A percentile compares a stretch with the other conserved stretches of the same genome.
Conservation (phyloP, 2,329 filamentous ascomycete species). For the Byssochlamys sp. region DNA sequence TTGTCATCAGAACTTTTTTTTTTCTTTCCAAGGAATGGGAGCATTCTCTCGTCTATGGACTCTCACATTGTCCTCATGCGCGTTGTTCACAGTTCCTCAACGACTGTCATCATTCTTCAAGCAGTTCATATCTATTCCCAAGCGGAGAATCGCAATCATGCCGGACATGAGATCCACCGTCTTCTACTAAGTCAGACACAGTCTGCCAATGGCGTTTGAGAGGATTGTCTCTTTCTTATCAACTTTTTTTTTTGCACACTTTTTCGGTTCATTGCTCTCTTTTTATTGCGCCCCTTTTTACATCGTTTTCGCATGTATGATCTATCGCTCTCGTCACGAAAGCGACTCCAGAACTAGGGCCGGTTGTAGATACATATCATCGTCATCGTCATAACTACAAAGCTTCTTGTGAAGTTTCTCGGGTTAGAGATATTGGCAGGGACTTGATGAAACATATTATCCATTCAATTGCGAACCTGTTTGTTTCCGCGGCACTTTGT, state of each 20-base stretch:
- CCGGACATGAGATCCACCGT: neutral
- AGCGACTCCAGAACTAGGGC: neutral
- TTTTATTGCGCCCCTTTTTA: neutral
- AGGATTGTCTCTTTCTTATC: neutral
- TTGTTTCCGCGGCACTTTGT: no score
- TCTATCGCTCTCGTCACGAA: neutral
- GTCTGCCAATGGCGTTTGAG: neutral
- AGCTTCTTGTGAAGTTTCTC: neutral
- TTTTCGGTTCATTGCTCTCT: neutral
- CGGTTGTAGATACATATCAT: neutral
- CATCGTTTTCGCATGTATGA: neutral
- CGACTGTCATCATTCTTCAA: neutral
- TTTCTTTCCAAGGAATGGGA: no score
- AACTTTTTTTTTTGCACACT: neutral
- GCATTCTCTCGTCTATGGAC: neutral
- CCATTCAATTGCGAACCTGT: no score
- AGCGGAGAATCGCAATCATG: neutral
- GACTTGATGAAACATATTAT: neutral
- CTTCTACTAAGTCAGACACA: neutral
- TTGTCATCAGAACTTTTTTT: neutral
- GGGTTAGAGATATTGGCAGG: neutral
- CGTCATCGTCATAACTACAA: neutral
- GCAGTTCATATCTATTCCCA: neutral
- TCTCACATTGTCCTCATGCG: neutral
- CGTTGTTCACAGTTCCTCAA: neutral